Base-by-base conservation (phyloP, 345 rosid genomes). In the Eucalyptus dawsonii region DNA sequence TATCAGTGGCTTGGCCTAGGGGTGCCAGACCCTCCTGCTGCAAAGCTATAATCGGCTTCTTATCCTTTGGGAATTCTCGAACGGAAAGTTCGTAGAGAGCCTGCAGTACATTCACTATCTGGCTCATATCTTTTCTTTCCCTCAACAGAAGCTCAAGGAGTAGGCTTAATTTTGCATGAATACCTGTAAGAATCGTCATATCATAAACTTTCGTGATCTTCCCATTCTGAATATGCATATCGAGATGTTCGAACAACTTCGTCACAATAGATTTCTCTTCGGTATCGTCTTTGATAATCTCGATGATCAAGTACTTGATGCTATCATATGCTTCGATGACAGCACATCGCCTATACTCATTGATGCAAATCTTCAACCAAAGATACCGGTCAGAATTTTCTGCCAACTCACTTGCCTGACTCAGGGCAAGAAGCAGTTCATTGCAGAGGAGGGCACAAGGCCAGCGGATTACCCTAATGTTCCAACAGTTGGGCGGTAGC, bases 251-350 rank as follows among this genome's bases (percentile, higher is more conserved):
- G 56, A 97, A 95, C 90, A 94, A 87, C 44, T 50, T 95, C 89
- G 14, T 40, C 60, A 95, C 92, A 88, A 97, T 95, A 50, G 92
- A 91, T 87, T 93, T 92, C 94, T 97, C 97, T 88, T 92, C 95
- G 1, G 98, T 93, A 83, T 93, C 89, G 49, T 90, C 86, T 88
- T 92, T 93, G 50, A 96, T 93, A 88, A 97, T 86, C 15, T 34
- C 86, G 47, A 92, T 94, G 88, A 97, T 90, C 91, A 96, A 92
- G 89, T 88, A 89, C 94, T 96, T 96, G 92, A 95, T 88, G 92
- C 97, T 96, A 92, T 96, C 99, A 90, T 95, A 97, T 85, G 98
- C 95, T 95, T 97, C 99, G 31, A 94, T 93, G 62, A 97, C 96
- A 89, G 99, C 97, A 91, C 99, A 97, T 80, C 98, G 93, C 92